A percentile compares a stretch with the other conserved stretches of the same genome.
These are phyloP conservation scores for Liquidambar formosana DNA, from an alignment of 164 flowering plant species.

Conservation along the genomic window DNA sequence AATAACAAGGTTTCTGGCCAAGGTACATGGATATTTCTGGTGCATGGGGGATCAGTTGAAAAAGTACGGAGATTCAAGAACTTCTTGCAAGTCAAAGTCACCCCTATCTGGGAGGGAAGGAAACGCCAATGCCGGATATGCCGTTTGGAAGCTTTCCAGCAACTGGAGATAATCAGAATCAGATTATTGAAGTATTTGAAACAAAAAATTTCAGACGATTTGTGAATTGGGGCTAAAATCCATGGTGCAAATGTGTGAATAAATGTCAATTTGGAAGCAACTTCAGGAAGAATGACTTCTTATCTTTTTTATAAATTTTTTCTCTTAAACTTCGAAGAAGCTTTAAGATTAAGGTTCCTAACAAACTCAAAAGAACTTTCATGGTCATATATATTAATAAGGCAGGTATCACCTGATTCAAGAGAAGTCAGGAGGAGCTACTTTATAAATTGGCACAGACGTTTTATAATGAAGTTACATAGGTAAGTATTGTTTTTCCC, in stretches of 20 bases:
- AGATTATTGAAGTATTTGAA: background rate
- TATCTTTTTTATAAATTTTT: too few relatives aligned
- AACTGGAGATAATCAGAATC: constrained; percentile 47
- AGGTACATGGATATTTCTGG: background rate
- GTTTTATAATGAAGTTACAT: too few relatives aligned
- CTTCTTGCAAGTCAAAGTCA: constrained; percentile 66
- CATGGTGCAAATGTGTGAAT: background rate
- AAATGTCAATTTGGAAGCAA: too few relatives aligned
- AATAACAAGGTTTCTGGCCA: background rate
- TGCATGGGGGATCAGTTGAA: constrained; percentile 66
- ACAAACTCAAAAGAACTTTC: too few relatives aligned
- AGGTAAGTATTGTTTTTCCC: too few relatives aligned
- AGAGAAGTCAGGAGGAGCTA: too few relatives aligned
- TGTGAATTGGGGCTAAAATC: background rate
- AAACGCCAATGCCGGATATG: constrained; percentile 64
- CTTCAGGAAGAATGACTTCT: too few relatives aligned
- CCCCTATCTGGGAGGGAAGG: constrained; percentile 90
- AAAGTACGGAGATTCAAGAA: constrained; percentile 77
- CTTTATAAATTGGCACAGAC: too few relatives aligned
- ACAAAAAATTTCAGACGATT: background rate
- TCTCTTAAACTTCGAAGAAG: too few relatives aligned
- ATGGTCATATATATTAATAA: too few relatives aligned
- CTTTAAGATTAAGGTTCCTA: too few relatives aligned
- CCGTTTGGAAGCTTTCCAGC: constrained; percentile 74
- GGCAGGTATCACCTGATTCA: too few relatives aligned